Evolutionary conservation across 352 stramenopile species (phyloP), one percentile per base, ranked within the genome.

Genomic region (Pythium apleroticum): DNA sequence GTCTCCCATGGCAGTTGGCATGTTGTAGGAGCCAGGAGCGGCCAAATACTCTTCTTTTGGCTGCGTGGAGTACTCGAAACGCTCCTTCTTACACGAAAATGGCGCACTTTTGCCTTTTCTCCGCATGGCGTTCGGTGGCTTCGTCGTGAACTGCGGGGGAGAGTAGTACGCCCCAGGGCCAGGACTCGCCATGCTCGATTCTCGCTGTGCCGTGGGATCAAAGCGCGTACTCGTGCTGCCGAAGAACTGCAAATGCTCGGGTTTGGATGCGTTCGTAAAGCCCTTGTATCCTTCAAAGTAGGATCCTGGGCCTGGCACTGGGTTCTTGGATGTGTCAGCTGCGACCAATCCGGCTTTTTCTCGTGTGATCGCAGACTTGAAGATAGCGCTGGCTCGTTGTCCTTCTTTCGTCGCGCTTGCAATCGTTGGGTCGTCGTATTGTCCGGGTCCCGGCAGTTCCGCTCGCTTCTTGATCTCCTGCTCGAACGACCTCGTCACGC

Each of bases 181-280:
- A 45, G 77, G 81, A 55, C 67, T 69, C 12, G 35, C 37, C 20
- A 54, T 35, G 3, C 52, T 20, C 4, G 25, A 24, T 19, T 75
- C 65, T 12, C 31, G 37, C 25, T 63, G 58, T 3, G 60, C 15
- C 3, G 49, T 52, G 1, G 58, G 37, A 27, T 89, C 83, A 31
- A 93, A 93, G 0, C 85, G 82, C 10, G 72, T 80, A n/a, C 68
- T 79, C 1, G 85, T 93, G 45, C 85, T 91, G 4, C 85, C 85
- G 55, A 93, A 93, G 62, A 91, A 93, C 63, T 93, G 85, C 20
- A 93, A 64, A 39, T 90, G 80, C 28, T 91, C 82, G 0, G 85
- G 83, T 46, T 90, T 91, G 15, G 72, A 65, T 12, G 74, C 75
- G 0, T 52, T 59, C 0, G 63, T 63, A 41, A 91, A 89, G 7